Conservation (phyloP, 768 basidiomycete species). For the Rhodotorula toruloides region DNA sequence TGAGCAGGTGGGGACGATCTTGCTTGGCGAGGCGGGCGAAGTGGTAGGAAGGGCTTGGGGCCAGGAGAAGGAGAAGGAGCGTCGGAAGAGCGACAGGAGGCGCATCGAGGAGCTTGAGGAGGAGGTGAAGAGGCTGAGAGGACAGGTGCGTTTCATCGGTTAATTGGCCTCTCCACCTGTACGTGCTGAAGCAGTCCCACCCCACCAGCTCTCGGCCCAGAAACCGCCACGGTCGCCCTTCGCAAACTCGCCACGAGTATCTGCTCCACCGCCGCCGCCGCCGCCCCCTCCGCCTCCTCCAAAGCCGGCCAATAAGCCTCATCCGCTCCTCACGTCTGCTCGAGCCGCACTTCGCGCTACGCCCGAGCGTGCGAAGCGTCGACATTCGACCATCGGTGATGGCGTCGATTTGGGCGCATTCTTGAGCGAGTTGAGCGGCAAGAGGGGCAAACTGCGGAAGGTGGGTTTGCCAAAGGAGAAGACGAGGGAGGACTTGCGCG, state of each 20-base stretch:
- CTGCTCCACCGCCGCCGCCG: background rate
- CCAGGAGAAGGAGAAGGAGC: slow-evolving; percentile 17
- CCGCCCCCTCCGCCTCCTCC: slow-evolving; percentile 13
- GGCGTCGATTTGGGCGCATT: slow-evolving; percentile 24
- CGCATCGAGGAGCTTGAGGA: slow-evolving; percentile 14
- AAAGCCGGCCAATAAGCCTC: background rate
- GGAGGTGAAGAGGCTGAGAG: slow-evolving; percentile 11
- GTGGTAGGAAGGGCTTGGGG: background rate
- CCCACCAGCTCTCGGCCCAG: slow-evolving; percentile 9
- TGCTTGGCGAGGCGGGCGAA: background rate
- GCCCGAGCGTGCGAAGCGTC: background rate
- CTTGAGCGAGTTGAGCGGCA: slow-evolving; percentile 18
- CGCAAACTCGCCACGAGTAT: slow-evolving; percentile 2
- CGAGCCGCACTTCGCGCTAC: slow-evolving; percentile 9
- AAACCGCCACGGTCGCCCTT: background rate
- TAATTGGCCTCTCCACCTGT: accelerated
- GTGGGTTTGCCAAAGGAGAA: slow-evolving; percentile 11
- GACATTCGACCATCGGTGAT: background rate
- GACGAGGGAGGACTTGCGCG: background rate
- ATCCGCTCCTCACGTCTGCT: slow-evolving; percentile 15
- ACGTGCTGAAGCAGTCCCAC: no score
- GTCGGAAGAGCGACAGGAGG: background rate
- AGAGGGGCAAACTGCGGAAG: slow-evolving; percentile 22
- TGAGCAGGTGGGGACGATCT: slow-evolving; percentile 1
- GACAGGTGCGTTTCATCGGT: background rate